These are phyloP conservation scores for Balansia obtecta DNA, from an alignment of 2,329 filamentous ascomycete species.

Conservation along the genomic window DNA sequence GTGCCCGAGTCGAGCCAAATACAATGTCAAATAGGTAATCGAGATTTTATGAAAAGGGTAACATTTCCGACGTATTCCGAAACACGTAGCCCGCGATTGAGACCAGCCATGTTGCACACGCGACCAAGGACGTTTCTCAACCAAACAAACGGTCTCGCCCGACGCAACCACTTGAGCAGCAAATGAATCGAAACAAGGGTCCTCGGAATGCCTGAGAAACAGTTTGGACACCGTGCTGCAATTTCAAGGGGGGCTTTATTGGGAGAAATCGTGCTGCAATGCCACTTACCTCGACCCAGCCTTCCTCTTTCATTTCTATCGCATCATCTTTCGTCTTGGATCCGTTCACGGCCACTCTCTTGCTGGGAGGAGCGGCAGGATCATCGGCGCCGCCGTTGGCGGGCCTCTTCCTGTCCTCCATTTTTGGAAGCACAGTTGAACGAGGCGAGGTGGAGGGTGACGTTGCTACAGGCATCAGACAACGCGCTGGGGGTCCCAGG, in stretches of 20 bases:
- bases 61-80: neutral
- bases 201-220: conserved; percentile 2
- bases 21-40: neutral
- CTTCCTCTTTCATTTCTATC: conserved; percentile 44
- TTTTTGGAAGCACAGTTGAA: conserved; percentile 79
- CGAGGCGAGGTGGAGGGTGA: conserved; percentile 55
- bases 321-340: conserved; percentile 43
- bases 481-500: conserved; percentile 22
- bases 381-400: conserved; percentile 71
- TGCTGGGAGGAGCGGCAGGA: conserved; percentile 74
- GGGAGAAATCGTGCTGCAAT: conserved; percentile 16
- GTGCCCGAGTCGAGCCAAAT: neutral
- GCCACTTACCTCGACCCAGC: conserved; percentile 54
- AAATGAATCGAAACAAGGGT: neutral
- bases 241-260: conserved; percentile 10
- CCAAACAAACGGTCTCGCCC: conserved; percentile 1
- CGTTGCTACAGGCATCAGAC: conserved; percentile 83
- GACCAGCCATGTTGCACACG: neutral
- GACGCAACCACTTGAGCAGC: conserved; percentile 1
- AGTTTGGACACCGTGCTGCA: conserved; percentile 4
- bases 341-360: conserved; percentile 85
- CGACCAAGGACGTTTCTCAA: neutral
- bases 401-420: conserved; percentile 99
- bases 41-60: neutral
- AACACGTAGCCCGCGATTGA: conserved; percentile 1